Evolutionary conservation across 129 eudicot genomes (phyloP).

Genomic region (Heracleum sosnowskyi): DNA sequence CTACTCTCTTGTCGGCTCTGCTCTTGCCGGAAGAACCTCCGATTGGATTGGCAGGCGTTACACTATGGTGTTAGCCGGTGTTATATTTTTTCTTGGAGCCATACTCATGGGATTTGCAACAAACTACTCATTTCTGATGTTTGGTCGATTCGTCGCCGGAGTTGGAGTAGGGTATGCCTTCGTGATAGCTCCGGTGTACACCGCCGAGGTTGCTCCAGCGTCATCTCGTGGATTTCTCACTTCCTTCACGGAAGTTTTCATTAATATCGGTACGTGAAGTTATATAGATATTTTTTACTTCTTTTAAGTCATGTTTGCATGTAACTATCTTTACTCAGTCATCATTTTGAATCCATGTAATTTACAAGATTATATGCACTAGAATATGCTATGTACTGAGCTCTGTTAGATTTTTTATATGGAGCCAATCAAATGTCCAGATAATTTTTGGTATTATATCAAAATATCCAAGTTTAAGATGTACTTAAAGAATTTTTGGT

Average conservation of each 20-base stretch:
- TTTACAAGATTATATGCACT: not conserved
- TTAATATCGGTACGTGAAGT: slow-evolving; percentile 18
- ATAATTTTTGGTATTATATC: no score
- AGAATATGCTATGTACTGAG: not conserved
- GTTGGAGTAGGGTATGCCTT: slow-evolving; percentile 32
- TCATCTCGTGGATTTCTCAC: slow-evolving; percentile 27
- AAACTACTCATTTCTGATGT: slow-evolving; percentile 31
- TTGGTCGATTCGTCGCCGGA: slow-evolving; percentile 37
- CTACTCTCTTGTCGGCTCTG: slow-evolving; percentile 25
- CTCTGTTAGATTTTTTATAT: not conserved
- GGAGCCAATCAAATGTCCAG: not conserved
- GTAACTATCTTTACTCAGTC: not conserved
- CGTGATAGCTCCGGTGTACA: slow-evolving; percentile 33
- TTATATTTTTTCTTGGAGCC: slow-evolving; percentile 25
- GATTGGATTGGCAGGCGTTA: slow-evolving; percentile 34
- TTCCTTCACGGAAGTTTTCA: slow-evolving; percentile 30
- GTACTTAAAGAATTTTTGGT: no score
- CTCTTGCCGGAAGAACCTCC: slow-evolving; percentile 30
- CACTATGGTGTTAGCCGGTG: slow-evolving; percentile 27
- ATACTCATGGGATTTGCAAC: slow-evolving; percentile 34
- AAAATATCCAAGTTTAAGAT: no score
- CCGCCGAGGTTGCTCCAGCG: slow-evolving; percentile 34
- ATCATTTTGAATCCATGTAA: not conserved
- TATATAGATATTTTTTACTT: not conserved
- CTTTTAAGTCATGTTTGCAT: not conserved